Base-by-base conservation (phyloP, 345 rosid genomes). In the Microcos paniculata region DNA sequence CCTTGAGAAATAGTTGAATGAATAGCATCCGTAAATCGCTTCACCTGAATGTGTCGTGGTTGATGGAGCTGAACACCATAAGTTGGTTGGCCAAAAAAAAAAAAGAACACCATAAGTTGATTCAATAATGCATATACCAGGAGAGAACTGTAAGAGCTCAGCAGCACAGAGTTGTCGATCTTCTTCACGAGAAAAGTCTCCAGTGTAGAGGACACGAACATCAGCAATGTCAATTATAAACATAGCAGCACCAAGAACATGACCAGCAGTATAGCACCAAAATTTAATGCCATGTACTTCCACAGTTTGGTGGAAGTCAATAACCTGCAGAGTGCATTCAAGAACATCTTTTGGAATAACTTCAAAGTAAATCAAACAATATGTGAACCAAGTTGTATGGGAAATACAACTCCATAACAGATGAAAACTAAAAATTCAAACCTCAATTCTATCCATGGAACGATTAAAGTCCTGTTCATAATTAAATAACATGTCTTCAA, bases 221-320 rank as follows among this genome's bases (percentile, higher is more conserved):
- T 97, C 90, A 8, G 99, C 98, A 76, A 95, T 85, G 76, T 95
- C 98, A 28, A 93, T 98, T 97, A 95, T 95, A 73, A 95, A 95
- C 99, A 93, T 95, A 56, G 98, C 97, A 80, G 99, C 99, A 73
- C 99, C 99, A 71, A 95, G 97, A 59, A 95, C 98, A 78, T 95
- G 98, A 65, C 99, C 99, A 75, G 99, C 99, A 26, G 99, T 90
- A 77, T 95, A 95, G 78, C 98, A 95, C 99, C 98, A 95, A 80
- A 95, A 93, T 80, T 89, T 87, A 74, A 95, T 93, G 69, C 98
- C 96, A 40, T 93, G 91, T 53, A 93, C 93, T 76, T 95, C 99
- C 78, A 90, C 86, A 0, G 96, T 91, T 85, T 93, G 97, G 80
- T 93, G 98, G 81, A 93, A 95, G 80, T 95, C 97, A 84, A 95